phyloP scores from a whole-genome alignment of 2,329 filamentous ascomycete genomes.

The Paraphoma chrysanthemicola region DNA sequence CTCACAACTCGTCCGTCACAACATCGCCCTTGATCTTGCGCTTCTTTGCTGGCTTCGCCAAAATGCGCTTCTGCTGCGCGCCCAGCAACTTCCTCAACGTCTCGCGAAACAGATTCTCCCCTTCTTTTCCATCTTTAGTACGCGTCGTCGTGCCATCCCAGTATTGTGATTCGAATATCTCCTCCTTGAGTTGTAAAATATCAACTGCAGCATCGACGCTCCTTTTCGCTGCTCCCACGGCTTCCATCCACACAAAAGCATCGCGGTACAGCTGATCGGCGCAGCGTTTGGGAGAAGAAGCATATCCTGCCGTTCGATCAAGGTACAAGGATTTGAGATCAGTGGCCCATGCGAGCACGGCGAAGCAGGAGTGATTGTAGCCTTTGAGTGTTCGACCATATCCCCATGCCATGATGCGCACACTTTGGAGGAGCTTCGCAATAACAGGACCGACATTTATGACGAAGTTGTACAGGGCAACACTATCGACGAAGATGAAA shows the following conservation, averaged over 20 bases:
- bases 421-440: constrained; percentile 27
- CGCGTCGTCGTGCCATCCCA: neutral
- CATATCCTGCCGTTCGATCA: constrained; percentile 16
- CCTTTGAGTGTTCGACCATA: constrained; percentile 30
- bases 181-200: constrained; percentile 18
- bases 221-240: constrained; percentile 33
- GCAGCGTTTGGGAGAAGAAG: constrained; percentile 4
- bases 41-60: constrained; percentile 2
- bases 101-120: constrained; percentile 16
- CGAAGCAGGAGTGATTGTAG: constrained; percentile 45
- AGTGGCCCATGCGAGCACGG: constrained; percentile 33
- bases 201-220: constrained; percentile 39
- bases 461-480: constrained; percentile 41
- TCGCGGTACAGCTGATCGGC: constrained; percentile 45
- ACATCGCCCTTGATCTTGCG: neutral
- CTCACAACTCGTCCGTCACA: constrained; percentile 5
- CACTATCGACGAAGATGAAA: constrained; percentile 33
- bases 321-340: constrained; percentile 37
- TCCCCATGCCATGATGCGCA: constrained; percentile 36
- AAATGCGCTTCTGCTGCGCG: neutral
- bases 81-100: constrained; percentile 21
- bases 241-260: constrained; percentile 46
- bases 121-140: neutral
- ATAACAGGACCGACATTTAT: constrained; percentile 36
- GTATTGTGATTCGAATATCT: neutral